These are phyloP conservation scores for Chaetothyriales sp. DNA, from an alignment of 2,329 filamentous ascomycete species.

Conservation along the genomic window DNA sequence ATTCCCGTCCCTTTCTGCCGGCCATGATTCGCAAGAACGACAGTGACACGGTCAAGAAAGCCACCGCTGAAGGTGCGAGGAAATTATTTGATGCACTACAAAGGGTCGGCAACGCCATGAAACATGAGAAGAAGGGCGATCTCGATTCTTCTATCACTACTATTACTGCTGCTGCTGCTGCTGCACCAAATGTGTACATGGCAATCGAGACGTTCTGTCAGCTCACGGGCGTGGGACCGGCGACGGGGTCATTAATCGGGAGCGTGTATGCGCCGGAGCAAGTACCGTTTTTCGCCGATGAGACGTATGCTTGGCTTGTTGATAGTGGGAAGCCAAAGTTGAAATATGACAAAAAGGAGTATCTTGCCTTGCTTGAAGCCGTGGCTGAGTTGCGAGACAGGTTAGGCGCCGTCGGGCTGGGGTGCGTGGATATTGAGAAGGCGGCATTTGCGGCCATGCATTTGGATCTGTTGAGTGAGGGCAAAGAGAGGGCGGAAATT, in stretches of 20 bases:
- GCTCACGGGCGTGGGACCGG: slow-evolving; percentile 29
- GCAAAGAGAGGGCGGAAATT: slow-evolving; percentile 3
- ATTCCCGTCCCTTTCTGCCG: slow-evolving; percentile 27
- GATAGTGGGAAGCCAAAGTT: slow-evolving; percentile 22
- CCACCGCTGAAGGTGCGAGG: slow-evolving; percentile 8
- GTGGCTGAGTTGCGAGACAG: slow-evolving; percentile 6
- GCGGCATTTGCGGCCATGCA: slow-evolving; percentile 15
- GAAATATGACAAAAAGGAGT: slow-evolving; percentile 31
- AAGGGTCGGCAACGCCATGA: background rate
- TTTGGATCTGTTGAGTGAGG: slow-evolving; percentile 8
- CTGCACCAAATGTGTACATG: slow-evolving; percentile 12
- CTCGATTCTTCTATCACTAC: slow-evolving; percentile 7
- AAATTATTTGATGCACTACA: background rate
- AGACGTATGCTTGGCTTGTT: slow-evolving; percentile 29
- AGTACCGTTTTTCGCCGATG: slow-evolving; percentile 32
- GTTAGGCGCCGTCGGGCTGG: slow-evolving; percentile 5
- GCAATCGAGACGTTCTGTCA: slow-evolving; percentile 23
- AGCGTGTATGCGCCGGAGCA: slow-evolving; percentile 21
- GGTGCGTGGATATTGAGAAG: slow-evolving; percentile 12
- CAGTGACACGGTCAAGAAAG: slow-evolving; percentile 15
- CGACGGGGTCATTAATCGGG: slow-evolving; percentile 31
- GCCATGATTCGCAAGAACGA: slow-evolving; percentile 29
- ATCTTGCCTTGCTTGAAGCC: slow-evolving; percentile 16
- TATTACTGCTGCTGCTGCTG: slow-evolving; percentile 14
- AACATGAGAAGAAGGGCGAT: background rate